Evolutionary conservation across 2,329 filamentous ascomycete species (phyloP), one percentile per base, ranked within the genome.

Genomic region (Aspergillus neoniger): DNA sequence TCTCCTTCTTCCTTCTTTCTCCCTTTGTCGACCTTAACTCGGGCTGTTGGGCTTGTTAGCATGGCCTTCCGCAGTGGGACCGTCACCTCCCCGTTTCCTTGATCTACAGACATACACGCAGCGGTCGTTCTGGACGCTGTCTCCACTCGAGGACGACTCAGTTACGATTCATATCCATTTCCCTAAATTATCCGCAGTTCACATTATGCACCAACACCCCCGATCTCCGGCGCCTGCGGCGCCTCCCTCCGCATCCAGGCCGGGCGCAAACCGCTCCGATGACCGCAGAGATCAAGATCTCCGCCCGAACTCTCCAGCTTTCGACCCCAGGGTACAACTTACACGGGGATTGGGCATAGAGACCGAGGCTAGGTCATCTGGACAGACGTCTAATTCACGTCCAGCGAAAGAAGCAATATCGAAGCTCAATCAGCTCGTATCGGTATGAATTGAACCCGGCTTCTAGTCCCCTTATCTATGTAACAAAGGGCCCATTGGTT

Each of bases 371-470:
- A 80, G 81, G 65, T 67, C 76, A 53, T 62, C 72, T 15, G 73
- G 74, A 52, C 71, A 77, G 64, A 77, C 80, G 30, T 79, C 77
- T 50, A 72, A 76, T 48, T 72, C 80, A 47, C 76, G 82, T 25
- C 85, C 86, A 50, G 86, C 84, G 57, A 84, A 82, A 69, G 91
- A 94, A 67, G 86, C 87, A 5, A 79, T 89, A 74, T 86, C 85
- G 78, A 95, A 95, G 80, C 83, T 97, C 68, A 95, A 96, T 76
- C 92, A 96, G 79, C 95, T 98, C 72, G 88, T 97, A 70, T 91
- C 95, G 85, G 92, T 96, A 80, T 63, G 79, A 70, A 63, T 47
- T 47, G 32, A 36, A 28, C 43, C 30, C 44, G 25, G 39, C 41
- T 28, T 23, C 28, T 14, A 57, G 52, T 14, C 55, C 38, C n/a